Evolutionary conservation across 331 rosid species (phyloP), one percentile per base, ranked within the genome.

Genomic region (Malus hybrid): DNA sequence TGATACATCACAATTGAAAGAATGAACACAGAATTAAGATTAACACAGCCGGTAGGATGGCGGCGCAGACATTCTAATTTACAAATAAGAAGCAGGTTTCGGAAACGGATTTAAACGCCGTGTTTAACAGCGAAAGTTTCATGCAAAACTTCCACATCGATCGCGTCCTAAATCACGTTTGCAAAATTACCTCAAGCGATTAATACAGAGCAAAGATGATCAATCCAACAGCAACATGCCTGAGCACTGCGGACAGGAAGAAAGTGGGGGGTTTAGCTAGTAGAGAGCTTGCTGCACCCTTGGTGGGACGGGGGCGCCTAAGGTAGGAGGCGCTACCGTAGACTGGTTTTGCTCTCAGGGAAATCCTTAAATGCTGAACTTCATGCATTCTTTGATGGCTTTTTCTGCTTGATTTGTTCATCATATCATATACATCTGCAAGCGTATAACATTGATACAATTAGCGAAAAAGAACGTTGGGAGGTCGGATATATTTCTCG

Each of bases 271-370:
- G 46, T 54, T 80, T 74, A 31, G 42, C 22, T 8, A 77, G 76
- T 27, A 57, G 2, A 22, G 87, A 77, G 76, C 22, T 56, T 71
- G 84, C 67, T 19, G 64, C 65, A 42, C 8, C 72, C 10, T 22
- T 34, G 5, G n/a, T 55, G 28, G 6, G 10, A 44, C 56, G 72
- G n/a, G 87, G 85, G 79, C 18, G 87, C 52, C 55, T 84, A 9
- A 77, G 2, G 84, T 77, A 80, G 42, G 48, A 76, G 56, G 88
- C 74, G 36, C 80, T 82, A 39, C 87, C 85, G 32, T 76, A 69
- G 62, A 28, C 2, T 65, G 74, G 81, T 79, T 63, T 85, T 59
- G 81, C 32, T 56, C 61, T 90, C 80, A 34, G 42, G 36, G 57
- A 71, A 48, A 67, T 60, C 54, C 36, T 55, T 15, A 44, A 11